Evolutionary conservation across 1,139 yeast species (phyloP), one percentile per base, ranked within the genome.

Genomic region (Protomyces inouyei): DNA sequence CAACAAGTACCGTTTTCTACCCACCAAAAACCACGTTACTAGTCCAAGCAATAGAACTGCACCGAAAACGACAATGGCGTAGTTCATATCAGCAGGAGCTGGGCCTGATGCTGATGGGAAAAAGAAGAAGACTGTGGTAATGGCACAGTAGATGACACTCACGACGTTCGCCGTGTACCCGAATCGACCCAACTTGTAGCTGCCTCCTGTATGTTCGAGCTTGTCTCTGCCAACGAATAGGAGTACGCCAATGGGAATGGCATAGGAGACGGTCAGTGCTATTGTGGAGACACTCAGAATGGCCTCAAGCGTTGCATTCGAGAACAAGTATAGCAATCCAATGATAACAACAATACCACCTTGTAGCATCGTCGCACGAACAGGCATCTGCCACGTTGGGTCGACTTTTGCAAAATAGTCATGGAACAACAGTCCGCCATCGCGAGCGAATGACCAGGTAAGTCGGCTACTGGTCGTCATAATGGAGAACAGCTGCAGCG

Each of bases 201-300:
- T 85, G 0, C 92, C 57, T n/a, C 52, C 86, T 56, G 91, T 91
- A 71, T 81, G 80, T 59, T 88, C 79, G 67, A 85, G 85, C 64
- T 78, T 75, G 64, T 96, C 77, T 61, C 84, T 83, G 70, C 86
- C 82, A 38, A 86, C 82, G 38, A 87, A 71, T 74, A 89, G 73
- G 18, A 85, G 81, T 37, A 86, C 80, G 1, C 86, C 71, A 45
- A 89, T 84, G 1, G 96, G 96, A 6, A 89, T 82, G 1, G 90
- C 86, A 69, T 90, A 87, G 1, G 95, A 90, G 28, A 88, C 79
- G 61, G 91, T 85, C 67, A 88, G 77, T 1, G 92, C 83, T 46
- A 88, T 81, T 1, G 88, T 95, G 3, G 95, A 87, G 14, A 92
- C 86, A 0, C 96, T 95, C 77, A 89, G 83, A 72, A 88, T 88